Evolutionary conservation across 768 basidiomycete species (phyloP), one percentile per base, ranked within the genome.

Genomic region (Lepiota venenata): DNA sequence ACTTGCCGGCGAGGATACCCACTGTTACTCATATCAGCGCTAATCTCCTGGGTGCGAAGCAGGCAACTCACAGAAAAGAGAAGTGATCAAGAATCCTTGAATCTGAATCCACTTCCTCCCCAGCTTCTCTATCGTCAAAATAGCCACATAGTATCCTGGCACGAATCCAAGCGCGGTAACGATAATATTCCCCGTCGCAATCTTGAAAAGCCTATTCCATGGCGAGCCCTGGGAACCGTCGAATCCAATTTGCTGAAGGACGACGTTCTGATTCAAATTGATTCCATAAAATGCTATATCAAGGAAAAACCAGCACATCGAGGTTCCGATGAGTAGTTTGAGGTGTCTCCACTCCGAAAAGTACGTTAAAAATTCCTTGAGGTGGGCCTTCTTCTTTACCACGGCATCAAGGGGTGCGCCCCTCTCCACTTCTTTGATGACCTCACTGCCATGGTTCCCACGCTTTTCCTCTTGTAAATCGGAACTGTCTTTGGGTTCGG

Each of bases 241-340:
- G 61, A 77, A 89, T 0, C 87, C 87, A 35, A 92, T 89, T 60
- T 82, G 74, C 58, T 83, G 71, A 7, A 92, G 77, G n/a, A 92
- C 87, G 59, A 87, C 83, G 61, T 84, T 86, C 60, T 87, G 86
- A 72, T 89, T 89, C 20, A 79, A 60, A 56, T 78, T 78, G 71
- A 91, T 85, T 2, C 89, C 88, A 66, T 89, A 89, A 68, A 88
- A 88, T 79, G 87, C 84, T 29, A 90, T 77, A 59, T 90, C 88
- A 32, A 90, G 75, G 20, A 91, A 63, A 72, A 91, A 89, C 90
- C 90, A 91, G 58, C 81, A 85, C 40, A 65, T 27, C 52, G 77
- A 79, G 0, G 88, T 91, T 10, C 84, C 88, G 42, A 91, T 71
- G 11, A 92, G 71, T 18, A 84, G 65, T 61, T 84, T 87, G 2